phyloP scores from a whole-genome alignment of 2,329 filamentous ascomycete species.

The Aspergillus pseudoterreus region DNA sequence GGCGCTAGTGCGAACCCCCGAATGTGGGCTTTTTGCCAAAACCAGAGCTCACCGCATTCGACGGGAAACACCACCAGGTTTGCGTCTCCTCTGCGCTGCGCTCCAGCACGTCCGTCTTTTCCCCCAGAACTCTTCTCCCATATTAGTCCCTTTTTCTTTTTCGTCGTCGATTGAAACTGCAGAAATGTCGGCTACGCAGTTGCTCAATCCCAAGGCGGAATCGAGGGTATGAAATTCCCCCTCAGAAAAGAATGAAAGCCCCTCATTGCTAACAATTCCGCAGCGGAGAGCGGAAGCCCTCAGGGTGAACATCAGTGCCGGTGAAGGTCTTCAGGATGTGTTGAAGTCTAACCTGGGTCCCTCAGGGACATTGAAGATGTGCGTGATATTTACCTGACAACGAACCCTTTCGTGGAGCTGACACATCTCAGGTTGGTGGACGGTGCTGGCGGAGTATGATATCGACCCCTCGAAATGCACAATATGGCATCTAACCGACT shows the following conservation, averaged over 20 bases:
- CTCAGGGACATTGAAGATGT: constrained; percentile 95
- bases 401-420: constrained; percentile 9
- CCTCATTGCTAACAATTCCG: constrained; percentile 43
- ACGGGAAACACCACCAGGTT: constrained; percentile 25
- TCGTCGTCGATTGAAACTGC: constrained; percentile 22
- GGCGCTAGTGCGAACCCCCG: constrained; percentile 39
- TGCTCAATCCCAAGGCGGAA: constrained; percentile 98
- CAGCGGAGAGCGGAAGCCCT: constrained; percentile 96
- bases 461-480: constrained; percentile 7
- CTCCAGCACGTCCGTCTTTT: constrained; percentile 20
- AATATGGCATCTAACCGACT: constrained; percentile 16
- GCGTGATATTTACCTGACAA: constrained; percentile 22
- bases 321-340: constrained; percentile 89
- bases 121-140: constrained; percentile 14
- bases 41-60: constrained; percentile 34
- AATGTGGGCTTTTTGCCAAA: constrained; percentile 43
- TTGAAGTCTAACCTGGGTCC: constrained; percentile 95
- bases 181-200: constrained; percentile 90
- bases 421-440: constrained; percentile 55
- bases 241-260: constrained; percentile 19
- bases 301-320: constrained; percentile 92
- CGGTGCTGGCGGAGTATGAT: constrained; percentile 55
- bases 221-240: constrained; percentile 63
- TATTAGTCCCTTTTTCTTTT: constrained; percentile 18
- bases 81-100: constrained; percentile 19